Percentiles rank a stretch among this genome's conserved stretches.
Conservation (phyloP, 2,329 filamentous ascomycete genomes). For the Colletotrichum sp. region DNA sequence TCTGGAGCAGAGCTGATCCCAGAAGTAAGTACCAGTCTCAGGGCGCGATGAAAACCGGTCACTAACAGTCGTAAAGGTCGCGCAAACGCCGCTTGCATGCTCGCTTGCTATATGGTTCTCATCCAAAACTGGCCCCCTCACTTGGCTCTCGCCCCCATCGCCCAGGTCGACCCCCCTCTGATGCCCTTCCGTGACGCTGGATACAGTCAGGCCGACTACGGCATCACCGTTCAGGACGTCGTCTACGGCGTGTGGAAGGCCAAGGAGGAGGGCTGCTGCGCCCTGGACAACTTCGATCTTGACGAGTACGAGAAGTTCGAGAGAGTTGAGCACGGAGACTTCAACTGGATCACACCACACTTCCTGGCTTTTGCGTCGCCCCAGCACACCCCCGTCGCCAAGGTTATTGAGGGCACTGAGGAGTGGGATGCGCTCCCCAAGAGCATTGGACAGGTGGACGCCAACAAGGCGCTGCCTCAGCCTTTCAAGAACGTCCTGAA, state of each 20-base stretch:
- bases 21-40: slow-evolving; percentile 67
- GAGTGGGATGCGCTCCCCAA: slow-evolving; percentile 77
- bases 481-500: slow-evolving; percentile 96
- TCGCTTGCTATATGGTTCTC: slow-evolving; percentile 98
- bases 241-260: slow-evolving; percentile 99
- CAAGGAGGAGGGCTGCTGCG: slow-evolving; percentile 92
- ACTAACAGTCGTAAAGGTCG: slow-evolving; percentile 62
- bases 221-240: slow-evolving; percentile 93
- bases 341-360: slow-evolving; percentile 97
- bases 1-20: slow-evolving; percentile 93
- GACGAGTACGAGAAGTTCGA: slow-evolving; percentile 98
- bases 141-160: slow-evolving; percentile 91
- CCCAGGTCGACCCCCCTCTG: slow-evolving; percentile 93
- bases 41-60: slow-evolving; percentile 22
- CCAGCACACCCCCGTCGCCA: slow-evolving; percentile 77
- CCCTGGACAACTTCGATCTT: slow-evolving; percentile 90
- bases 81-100: slow-evolving; percentile 90
- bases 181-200: slow-evolving; percentile 99
- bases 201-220: slow-evolving; percentile 97
- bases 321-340: slow-evolving; percentile 96
- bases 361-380: slow-evolving; percentile 98
- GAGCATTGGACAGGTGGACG: slow-evolving; percentile 74
- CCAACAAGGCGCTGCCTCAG: slow-evolving; percentile 72
- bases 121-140: slow-evolving; percentile 98
- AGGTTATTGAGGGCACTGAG: slow-evolving; percentile 75